Conservation (phyloP, 176 grass and related monocot genomes). For the Tillandsia fasciculata region DNA sequence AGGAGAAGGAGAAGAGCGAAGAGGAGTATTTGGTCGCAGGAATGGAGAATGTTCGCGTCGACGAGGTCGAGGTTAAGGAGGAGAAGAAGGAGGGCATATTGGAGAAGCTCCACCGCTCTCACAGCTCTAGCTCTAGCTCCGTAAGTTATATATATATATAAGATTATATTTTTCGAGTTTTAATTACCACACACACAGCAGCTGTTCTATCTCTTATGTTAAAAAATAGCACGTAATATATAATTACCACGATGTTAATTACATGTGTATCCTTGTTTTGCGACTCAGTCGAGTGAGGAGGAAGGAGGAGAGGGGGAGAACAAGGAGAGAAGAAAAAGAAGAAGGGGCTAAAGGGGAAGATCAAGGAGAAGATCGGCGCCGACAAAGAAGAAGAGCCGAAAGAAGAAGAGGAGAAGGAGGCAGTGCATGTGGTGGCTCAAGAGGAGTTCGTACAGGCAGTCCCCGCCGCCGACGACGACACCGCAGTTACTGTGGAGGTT, state of each 20-base stretch:
- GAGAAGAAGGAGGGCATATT: conserved; percentile 66
- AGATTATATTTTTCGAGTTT: background rate
- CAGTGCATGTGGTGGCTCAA: background rate
- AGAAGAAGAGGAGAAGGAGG: conserved; percentile 17
- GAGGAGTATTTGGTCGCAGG: conserved; percentile 32
- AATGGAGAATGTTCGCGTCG: conserved; percentile 50
- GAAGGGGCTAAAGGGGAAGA: conserved; percentile 89
- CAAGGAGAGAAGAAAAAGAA: conserved; percentile 82
- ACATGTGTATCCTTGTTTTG: background rate
- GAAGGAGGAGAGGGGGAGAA: conserved; percentile 56
- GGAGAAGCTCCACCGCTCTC: conserved; percentile 59
- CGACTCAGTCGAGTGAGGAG: conserved; percentile 71
- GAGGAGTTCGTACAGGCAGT: conserved; percentile 8
- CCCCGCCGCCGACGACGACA: conserved; percentile 26
- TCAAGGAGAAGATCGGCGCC: conserved; percentile 61
- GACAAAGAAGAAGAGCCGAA: conserved; percentile 29
- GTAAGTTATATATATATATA: conserved; percentile 28
- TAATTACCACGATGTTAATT: background rate
- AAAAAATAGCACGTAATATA: too few relatives aligned
- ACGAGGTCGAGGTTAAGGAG: conserved; percentile 17
- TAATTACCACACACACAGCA: too few relatives aligned
- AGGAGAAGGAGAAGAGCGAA: conserved; percentile 28
- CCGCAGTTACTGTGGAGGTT: conserved; percentile 44
- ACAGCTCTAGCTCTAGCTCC: conserved; percentile 82
- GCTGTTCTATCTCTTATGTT: too few relatives aligned